Evolutionary conservation across 345 rosid genomes (phyloP).

Genomic region (Kandelia obovata): DNA sequence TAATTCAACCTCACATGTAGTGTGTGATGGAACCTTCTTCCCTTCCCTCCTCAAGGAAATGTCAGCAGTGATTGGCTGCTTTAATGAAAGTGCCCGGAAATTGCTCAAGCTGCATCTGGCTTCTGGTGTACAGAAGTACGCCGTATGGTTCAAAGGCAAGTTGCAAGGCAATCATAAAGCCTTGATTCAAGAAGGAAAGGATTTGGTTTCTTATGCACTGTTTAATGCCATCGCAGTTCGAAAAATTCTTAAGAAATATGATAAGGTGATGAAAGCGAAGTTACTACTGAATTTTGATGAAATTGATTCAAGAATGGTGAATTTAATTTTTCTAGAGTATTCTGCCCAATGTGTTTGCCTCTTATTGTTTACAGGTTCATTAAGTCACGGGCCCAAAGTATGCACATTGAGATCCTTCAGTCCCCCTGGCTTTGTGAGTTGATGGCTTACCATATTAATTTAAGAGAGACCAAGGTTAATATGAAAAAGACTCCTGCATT

Average conservation of each 20-base stretch:
- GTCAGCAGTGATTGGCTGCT: conserved; percentile 79
- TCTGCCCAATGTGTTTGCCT: background rate
- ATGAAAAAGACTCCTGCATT: conserved; percentile 43
- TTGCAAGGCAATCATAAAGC: conserved; percentile 42
- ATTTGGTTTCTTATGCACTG: conserved; percentile 77
- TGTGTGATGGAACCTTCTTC: conserved; percentile 91
- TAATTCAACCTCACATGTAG: conserved; percentile 22
- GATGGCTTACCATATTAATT: conserved; percentile 82
- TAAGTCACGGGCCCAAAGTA: conserved; percentile 70
- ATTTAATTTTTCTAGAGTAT: no score
- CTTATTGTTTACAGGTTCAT: conserved; percentile 53
- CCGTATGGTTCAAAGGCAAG: conserved; percentile 68
- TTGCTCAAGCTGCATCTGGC: conserved; percentile 82
- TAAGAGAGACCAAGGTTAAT: conserved; percentile 50
- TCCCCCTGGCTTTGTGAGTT: conserved; percentile 96
- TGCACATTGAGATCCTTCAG: conserved; percentile 86
- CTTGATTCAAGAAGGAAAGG: conserved; percentile 77
- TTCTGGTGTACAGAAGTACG: conserved; percentile 65
- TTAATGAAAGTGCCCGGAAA: conserved; percentile 73
- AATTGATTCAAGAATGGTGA: background rate
- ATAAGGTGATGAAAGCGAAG: conserved; percentile 47
- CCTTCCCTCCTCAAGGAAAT: conserved; percentile 80
- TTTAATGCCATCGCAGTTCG: conserved; percentile 80
- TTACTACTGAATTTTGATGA: background rate
- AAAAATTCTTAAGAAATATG: conserved; percentile 91